A percentile compares a stretch with the other conserved stretches of the same genome.
These are phyloP conservation scores for Dictyostelium brefeldianum DNA, from an alignment of 78 protist species.

Conservation along the genomic window DNA sequence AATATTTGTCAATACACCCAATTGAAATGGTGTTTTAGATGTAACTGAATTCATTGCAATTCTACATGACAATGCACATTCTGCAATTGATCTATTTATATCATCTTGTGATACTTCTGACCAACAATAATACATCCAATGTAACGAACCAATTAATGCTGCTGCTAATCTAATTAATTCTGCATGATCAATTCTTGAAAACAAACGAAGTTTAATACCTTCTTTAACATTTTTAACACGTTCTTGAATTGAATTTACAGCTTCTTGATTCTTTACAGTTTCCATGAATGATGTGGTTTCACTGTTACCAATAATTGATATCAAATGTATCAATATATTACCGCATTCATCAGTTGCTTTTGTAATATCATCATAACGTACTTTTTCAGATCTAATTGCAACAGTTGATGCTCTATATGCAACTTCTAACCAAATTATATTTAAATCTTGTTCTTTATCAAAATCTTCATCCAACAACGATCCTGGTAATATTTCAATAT, in stretches of 20 bases:
- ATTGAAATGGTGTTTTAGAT: constrained; percentile 17
- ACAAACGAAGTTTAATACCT: constrained; percentile 44
- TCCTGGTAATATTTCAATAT: neutral
- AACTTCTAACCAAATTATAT: constrained; percentile 50
- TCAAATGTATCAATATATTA: constrained; percentile 39
- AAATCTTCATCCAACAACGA: constrained; percentile 22
- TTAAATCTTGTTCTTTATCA: constrained; percentile 24
- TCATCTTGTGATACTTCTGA: constrained; percentile 25
- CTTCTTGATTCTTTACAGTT: constrained; percentile 32
- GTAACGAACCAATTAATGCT: constrained; percentile 44
- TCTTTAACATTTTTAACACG: constrained; percentile 62
- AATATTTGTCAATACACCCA: constrained; percentile 21
- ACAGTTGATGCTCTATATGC: constrained; percentile 45
- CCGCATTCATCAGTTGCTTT: constrained; percentile 59
- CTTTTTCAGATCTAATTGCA: constrained; percentile 41
- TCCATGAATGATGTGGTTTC: constrained; percentile 63
- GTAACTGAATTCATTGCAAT: constrained; percentile 51
- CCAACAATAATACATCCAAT: constrained; percentile 72
- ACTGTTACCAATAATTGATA: constrained; percentile 38
- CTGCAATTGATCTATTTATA: constrained; percentile 51
- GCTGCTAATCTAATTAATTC: constrained; percentile 61
- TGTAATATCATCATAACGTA: constrained; percentile 58
- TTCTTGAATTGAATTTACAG: constrained; percentile 45
- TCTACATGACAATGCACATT: constrained; percentile 56
- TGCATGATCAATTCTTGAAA: constrained; percentile 41